Evolutionary conservation across 495 filamentous ascomycete genomes (phyloP), one percentile per base, ranked within the genome.

Genomic region (Apiosordaria backusii): DNA sequence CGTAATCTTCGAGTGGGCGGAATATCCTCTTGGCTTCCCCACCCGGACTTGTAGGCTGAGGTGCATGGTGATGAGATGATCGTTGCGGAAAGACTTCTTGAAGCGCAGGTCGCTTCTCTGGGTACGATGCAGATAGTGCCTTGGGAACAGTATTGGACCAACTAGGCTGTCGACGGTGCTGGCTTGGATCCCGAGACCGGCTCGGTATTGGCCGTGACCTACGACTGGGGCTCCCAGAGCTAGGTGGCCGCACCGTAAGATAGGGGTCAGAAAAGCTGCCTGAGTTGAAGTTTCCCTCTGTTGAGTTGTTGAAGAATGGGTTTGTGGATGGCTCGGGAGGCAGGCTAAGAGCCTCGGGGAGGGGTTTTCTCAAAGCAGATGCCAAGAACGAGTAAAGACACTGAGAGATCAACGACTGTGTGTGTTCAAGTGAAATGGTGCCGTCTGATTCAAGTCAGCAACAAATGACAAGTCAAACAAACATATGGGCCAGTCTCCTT

Each of bases 1-100:
- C 83, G 72, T 93, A 92, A 62, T 91, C 89, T 75, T 96, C 92
- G 57, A 96, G 72, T 22, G 79, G 82, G 65, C 84, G 85, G 71
- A 97, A 96, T 15, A 91, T 81, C 22, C 72, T 75, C 63, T 72
- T 80, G 2, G 74, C 69, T 6, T 80, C 77, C 0, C 69, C 61
- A 29, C 69, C 70, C 6, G 69, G 68, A 55, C 69, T 71, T 15
- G 63, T 61, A 53, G 70, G 65, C 45, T 62, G 75, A 19, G 54
- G 68, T 29, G 22, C 68, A 64, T 60, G 57, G 4, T 26, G 72
- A 55, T 40, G 64, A 50, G 16, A 45, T 27, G 55, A 26, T 26
- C 57, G 65, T 45, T 50, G 66, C 9, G 19, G 53, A 5, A 19
- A 61, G 53, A 57, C 22, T 22, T 64, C 61, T 22, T 13, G 63